Evolutionary conservation across 2,329 filamentous ascomycete species (phyloP), one percentile per base, ranked within the genome.

Genomic region (Fusarium chlamydosporum): DNA sequence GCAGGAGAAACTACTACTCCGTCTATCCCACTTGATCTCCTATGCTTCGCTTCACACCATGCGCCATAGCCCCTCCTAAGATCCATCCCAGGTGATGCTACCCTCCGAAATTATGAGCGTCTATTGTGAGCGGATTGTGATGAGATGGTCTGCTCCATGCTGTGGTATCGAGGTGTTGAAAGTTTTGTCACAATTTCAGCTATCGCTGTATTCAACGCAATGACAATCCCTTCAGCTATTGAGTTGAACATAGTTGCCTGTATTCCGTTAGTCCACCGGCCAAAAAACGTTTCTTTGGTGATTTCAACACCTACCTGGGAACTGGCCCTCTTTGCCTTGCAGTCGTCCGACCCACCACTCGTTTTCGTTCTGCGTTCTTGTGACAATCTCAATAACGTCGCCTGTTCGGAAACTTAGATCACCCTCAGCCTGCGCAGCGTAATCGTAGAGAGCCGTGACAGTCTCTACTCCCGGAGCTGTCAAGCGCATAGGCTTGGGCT

Each of bases 291-390:
- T 23, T 26, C 47, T 9, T 18, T 12, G 15, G n/a, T 7, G 2
- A 31, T 15, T 38, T 10, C 20, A 35, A 16, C 26, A 79, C 88
- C 77, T 85, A 97, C 96, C 96, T 81, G 96, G 96, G 79, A 99
- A 99, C 77, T 98, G 95, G 27, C 96, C 96, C 76, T 92, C 84
- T 80, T 91, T 91, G 48, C 92, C 93, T 61, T 91, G 85, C 55
- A 97, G 77, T 77, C 89, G 92, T 37, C 96, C 96, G 10, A 86
- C 90, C 96, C 96, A 99, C 96, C 96, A 99, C 80, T 99, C 96
- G 73, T 99, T 98, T 52, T 93, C 90, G 75, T 97, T 97, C 67
- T 87, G 85, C n/a, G 93, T 97, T 71, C 92, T 87, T 63, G 85
- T 86, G 4, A 96, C 79, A 72, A 99, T 94, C 79, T 98, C 94